Conservation (phyloP, 257 asterid genomes). For the Leonotis leonurus region DNA sequence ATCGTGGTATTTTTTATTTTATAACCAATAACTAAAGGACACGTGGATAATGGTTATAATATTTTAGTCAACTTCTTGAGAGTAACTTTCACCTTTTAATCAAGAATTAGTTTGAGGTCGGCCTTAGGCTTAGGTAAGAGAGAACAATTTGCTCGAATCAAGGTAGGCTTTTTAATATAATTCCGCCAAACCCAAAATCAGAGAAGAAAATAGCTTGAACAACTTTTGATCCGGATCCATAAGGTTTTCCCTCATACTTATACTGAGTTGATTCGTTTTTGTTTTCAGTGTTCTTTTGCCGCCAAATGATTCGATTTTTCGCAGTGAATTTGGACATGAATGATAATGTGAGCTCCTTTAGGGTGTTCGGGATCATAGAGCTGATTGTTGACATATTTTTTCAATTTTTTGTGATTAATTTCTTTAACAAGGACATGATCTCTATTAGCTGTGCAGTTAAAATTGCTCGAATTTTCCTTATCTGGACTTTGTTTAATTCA, state of each 20-base stretch:
- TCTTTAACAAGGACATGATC: background rate
- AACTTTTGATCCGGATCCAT: conserved; percentile 18
- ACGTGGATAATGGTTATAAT: too few relatives aligned
- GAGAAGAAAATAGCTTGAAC: conserved; percentile 3
- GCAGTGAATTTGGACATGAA: background rate
- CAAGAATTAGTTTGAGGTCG: background rate
- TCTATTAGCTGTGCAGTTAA: background rate
- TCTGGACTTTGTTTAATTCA: background rate
- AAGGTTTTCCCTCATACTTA: conserved; percentile 1
- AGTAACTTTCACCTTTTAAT: background rate
- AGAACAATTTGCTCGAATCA: background rate
- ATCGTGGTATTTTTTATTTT: too few relatives aligned
- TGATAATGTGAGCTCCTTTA: background rate
- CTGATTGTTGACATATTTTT: background rate
- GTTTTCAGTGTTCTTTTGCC: background rate
- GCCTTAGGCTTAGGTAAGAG: too few relatives aligned
- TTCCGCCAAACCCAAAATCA: conserved; percentile 6
- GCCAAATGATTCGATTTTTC: conserved; percentile 1
- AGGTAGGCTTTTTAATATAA: background rate
- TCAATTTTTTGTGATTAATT: background rate
- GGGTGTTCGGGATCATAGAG: background rate
- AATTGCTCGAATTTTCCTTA: background rate
- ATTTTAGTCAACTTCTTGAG: background rate
- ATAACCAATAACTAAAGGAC: too few relatives aligned
- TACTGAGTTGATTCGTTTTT: background rate